A percentile compares a stretch with the other conserved stretches of the same genome.
Evolutionary conservation across 2,329 filamentous ascomycete species (phyloP).

Genomic region (Beauveria sp.): DNA sequence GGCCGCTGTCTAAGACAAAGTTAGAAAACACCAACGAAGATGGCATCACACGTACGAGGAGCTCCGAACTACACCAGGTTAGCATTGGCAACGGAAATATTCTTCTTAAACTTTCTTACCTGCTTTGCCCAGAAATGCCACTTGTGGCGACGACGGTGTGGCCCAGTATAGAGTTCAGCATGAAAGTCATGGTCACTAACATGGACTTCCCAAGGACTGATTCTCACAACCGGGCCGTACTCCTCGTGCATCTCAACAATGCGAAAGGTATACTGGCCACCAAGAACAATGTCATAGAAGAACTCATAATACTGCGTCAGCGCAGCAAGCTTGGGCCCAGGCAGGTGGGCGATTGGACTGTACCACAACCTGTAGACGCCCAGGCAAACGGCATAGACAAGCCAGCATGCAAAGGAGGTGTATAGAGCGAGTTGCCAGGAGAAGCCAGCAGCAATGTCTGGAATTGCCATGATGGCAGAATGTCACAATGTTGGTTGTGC

Average conservation of each 20-base stretch:
- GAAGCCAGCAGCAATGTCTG: constrained; percentile 16
- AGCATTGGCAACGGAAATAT: background rate
- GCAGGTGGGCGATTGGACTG: constrained; percentile 30
- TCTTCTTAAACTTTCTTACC: constrained; percentile 15
- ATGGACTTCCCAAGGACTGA: constrained; percentile 33
- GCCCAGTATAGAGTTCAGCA: constrained; percentile 29
- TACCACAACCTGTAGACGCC: constrained; percentile 27
- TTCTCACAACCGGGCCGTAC: constrained; percentile 34
- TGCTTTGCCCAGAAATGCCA: constrained; percentile 29
- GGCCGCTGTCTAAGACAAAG: constrained; percentile 22
- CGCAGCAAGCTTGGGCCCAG: constrained; percentile 31
- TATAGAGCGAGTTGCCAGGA: constrained; percentile 20
- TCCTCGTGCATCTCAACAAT: constrained; percentile 32
- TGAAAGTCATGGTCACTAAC: constrained; percentile 30
- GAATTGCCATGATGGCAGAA: constrained; percentile 18
- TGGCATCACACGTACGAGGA: constrained; percentile 19
- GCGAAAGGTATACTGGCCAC: constrained; percentile 34
- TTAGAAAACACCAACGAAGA: constrained; percentile 11
- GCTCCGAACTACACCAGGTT: constrained; percentile 23
- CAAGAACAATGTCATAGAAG: constrained; percentile 35
- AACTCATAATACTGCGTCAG: constrained; percentile 32
- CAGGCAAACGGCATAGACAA: constrained; percentile 22
- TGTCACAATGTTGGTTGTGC: background rate
- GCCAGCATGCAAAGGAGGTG: constrained; percentile 19
- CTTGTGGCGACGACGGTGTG: constrained; percentile 23